Conservation (phyloP, 2,329 filamentous ascomycete genomes). For the Penicillium brasilianum region DNA sequence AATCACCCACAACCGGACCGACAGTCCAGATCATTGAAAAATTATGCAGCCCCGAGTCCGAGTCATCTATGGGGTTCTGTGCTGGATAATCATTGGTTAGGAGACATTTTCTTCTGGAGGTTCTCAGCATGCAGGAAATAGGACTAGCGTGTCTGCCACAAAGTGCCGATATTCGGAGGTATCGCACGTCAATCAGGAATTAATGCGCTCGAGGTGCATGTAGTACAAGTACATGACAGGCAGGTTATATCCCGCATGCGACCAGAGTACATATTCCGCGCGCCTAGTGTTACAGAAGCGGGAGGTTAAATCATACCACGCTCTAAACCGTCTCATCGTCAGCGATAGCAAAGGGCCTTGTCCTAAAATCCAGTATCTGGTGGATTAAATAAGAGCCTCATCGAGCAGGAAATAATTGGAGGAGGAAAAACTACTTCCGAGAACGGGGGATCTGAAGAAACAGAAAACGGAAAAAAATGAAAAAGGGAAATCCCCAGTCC, state of each 20-base stretch:
- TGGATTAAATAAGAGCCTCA: background rate
- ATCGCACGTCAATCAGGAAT: background rate
- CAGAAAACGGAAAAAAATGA: background rate
- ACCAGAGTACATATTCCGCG: background rate
- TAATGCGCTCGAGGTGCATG: too few species aligned
- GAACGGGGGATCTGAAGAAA: background rate
- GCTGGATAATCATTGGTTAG: background rate
- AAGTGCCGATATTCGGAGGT: background rate
- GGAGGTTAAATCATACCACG: background rate
- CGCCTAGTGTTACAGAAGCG: background rate
- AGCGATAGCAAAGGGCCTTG: too few species aligned
- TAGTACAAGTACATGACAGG: background rate
- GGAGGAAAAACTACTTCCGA: background rate
- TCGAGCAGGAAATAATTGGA: background rate
- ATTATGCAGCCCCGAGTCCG: constrained; percentile 7
- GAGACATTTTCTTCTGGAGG: background rate
- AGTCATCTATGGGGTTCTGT: background rate
- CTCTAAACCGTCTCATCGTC: background rate
- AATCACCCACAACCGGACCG: constrained; percentile 4
- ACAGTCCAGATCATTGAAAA: constrained; percentile 8
- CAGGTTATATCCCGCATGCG: background rate
- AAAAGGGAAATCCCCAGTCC: background rate
- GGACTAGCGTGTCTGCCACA: background rate
- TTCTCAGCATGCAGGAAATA: background rate
- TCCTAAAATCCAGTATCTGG: too few species aligned